Evolutionary conservation across 2,329 filamentous ascomycete species (phyloP), one percentile per base, ranked within the genome.

Genomic region (Fusarium ramigenum): DNA sequence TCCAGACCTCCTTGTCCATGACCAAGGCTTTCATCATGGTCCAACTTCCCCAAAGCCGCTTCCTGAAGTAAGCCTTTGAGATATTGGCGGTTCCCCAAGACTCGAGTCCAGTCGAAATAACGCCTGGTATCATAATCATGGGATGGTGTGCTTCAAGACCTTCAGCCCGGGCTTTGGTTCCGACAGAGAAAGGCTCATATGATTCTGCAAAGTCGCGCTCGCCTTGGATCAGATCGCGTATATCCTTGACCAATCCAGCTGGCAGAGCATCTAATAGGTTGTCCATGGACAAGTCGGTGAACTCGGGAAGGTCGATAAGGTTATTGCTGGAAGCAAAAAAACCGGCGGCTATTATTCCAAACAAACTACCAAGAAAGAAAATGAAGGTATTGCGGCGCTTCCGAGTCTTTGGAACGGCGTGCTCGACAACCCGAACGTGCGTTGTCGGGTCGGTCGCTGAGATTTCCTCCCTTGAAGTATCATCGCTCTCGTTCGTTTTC

Each of bases 11-110:
- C 83, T 98, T 98, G 82, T 98, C 96, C 78, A 97, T 84, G 4
- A 99, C 94, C 73, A 99, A 84, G 0, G 96, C 96, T 56, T 93
- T 90, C 95, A 99, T 98, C 96, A 99, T 99, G 73, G 90, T 97
- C 96, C 97, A 99, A 76, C 94, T 97, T 9, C 96, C 96, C 96
- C 96, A 99, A 56, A 99, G 84, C 60, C 96, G 88, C 84, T 97
- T 97, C 71, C 96, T 89, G 82, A 99, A 99, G 83, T 98, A 99
- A 66, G 92, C 93, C 40, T 94, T 89, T 12, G 95, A 97, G 46
- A 87, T 86, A 79, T 95, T 93, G 57, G 93, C 91, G 0, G 96
- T 98, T 8, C 96, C 94, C 96, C 96, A 99, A 53, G 94, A 97
- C 83, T 99, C 96, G 30, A 99, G 88, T 3, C 96, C 96, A 0